These are phyloP conservation scores for Bipolaris zeicola DNA, from an alignment of 2,329 filamentous ascomycete genomes.

Conservation along the genomic window DNA sequence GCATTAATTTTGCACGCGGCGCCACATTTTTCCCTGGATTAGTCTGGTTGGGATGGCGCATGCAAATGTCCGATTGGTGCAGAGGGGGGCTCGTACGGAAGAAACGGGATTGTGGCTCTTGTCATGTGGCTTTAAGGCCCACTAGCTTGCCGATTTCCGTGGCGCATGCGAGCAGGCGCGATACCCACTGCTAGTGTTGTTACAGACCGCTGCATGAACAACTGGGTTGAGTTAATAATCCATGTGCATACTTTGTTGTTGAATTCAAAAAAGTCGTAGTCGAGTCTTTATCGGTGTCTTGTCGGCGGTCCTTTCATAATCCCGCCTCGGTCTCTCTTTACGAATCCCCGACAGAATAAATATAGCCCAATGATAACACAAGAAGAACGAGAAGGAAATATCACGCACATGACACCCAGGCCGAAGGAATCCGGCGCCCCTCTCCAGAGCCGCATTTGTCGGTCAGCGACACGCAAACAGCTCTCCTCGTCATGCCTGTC, in stretches of 20 bases:
- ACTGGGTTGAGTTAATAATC: not conserved
- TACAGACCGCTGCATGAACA: not conserved
- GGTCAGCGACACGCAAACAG: not conserved
- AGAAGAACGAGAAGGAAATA: not conserved
- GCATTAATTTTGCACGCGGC: slow-evolving; percentile 8
- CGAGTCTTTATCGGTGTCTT: not conserved
- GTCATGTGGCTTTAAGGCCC: slow-evolving; percentile 15
- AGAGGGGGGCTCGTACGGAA: slow-evolving; percentile 17
- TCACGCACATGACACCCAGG: not conserved
- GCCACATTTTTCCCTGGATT: slow-evolving; percentile 8
- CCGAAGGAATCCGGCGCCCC: not conserved
- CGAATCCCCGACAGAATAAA: not conserved
- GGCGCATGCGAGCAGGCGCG: slow-evolving; percentile 8
- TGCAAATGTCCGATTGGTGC: slow-evolving; percentile 12
- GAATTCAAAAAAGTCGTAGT: not conserved
- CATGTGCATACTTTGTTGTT: not conserved
- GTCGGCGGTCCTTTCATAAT: not conserved
- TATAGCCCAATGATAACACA: not conserved
- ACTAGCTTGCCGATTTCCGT: slow-evolving; percentile 22
- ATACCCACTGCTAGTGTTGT: not conserved
- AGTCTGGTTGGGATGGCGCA: slow-evolving; percentile 11
- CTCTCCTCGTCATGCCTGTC: not conserved
- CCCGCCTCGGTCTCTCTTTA: not conserved
- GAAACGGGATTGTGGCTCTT: slow-evolving; percentile 16
- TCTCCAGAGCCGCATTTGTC: not conserved